Conservation (phyloP, 169 alveolate species). For the Miamiensis avidus region DNA sequence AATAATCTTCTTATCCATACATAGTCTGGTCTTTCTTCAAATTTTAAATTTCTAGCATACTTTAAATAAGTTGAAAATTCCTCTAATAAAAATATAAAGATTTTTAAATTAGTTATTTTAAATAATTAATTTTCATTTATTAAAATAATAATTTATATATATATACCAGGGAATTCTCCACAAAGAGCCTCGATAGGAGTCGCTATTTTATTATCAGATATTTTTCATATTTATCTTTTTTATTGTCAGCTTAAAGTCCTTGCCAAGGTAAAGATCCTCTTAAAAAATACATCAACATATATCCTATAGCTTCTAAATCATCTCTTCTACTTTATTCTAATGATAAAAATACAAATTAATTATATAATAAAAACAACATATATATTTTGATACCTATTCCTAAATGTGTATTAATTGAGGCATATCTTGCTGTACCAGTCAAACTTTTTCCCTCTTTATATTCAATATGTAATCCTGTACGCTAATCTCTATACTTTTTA, state of each 20-base stretch:
- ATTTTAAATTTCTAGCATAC: conserved; percentile 68
- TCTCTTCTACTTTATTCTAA: conserved; percentile 80
- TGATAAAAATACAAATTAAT: neutral
- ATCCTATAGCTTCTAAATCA: conserved; percentile 78
- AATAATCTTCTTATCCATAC: conserved; percentile 67
- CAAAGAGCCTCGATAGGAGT: conserved; percentile 76
- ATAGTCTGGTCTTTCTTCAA: conserved; percentile 84
- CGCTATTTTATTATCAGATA: conserved; percentile 69
- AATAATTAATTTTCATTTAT: neutral
- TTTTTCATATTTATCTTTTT: conserved; percentile 75
- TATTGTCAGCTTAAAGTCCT: conserved; percentile 75
- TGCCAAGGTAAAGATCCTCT: conserved; percentile 83
- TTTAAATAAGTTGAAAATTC: conserved; percentile 68
- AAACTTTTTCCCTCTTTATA: conserved; percentile 62
- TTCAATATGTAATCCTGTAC: conserved; percentile 68
- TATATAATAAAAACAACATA: too few species aligned
- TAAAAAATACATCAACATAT: conserved; percentile 69
- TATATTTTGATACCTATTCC: conserved; percentile 53
- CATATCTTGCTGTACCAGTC: conserved; percentile 80
- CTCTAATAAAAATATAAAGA: conserved; percentile 17
- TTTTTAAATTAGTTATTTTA: neutral
- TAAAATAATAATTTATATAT: conserved; percentile 10
- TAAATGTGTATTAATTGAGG: conserved; percentile 71
- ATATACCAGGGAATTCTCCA: conserved; percentile 69
- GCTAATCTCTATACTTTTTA: conserved; percentile 66